phyloP scores from a whole-genome alignment of 192 early-diverging fungal species.

The Backusella psychrophila region DNA sequence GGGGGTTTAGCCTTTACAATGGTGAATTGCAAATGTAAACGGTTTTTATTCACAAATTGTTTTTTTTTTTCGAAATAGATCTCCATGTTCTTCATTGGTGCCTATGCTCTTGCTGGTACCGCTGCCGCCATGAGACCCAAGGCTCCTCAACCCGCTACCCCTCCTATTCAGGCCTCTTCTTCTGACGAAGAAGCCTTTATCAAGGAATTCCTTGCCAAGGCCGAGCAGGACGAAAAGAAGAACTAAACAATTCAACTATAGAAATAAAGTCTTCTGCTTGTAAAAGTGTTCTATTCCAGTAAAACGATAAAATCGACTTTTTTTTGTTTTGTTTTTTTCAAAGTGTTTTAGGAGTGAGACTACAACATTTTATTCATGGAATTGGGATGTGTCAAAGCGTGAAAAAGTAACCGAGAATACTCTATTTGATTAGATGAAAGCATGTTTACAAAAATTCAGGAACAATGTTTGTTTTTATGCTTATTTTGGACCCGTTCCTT shows the following conservation, averaged over 20 bases:
- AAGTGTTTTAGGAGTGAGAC: neutral
- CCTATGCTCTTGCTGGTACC: constrained; percentile 26
- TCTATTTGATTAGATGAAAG: neutral
- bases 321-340: neutral
- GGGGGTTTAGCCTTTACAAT: neutral
- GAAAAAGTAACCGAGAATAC: neutral
- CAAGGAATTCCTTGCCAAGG: constrained; percentile 42
- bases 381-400: neutral
- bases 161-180: constrained; percentile 44
- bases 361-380: neutral
- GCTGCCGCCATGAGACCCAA: constrained; percentile 24
- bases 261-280: neutral
- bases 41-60: neutral
- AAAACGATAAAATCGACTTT: neutral
- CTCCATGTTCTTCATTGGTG: constrained; percentile 38
- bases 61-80: constrained; percentile 17
- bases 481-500: neutral
- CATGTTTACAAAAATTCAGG: neutral
- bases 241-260: neutral
- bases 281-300: neutral
- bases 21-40: neutral
- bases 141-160: constrained; percentile 27
- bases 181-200: constrained; percentile 48
- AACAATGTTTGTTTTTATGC: neutral
- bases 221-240: constrained; percentile 37